Evolutionary conservation across 2,329 filamentous ascomycete species (phyloP), one percentile per base, ranked within the genome.

Genomic region (Trichoderma oligosporum): DNA sequence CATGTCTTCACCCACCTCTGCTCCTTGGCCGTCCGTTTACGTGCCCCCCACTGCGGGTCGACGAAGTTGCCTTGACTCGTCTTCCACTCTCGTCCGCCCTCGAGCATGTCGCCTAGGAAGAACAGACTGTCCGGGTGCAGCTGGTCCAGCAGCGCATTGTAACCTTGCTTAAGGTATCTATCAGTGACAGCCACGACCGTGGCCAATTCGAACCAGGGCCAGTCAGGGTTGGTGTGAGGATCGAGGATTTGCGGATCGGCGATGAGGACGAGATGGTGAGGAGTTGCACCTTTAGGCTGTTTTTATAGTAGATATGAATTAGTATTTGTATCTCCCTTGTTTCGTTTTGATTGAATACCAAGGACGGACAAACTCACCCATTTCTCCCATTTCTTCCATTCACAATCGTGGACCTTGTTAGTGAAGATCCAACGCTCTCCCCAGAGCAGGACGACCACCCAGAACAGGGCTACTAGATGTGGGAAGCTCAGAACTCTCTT

Each of bases 21-120:
- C 67, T 87, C 83, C 35, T 75, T 69, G 6, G 73, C 72, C 2
- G 82, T 81, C 38, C 78, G 76, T 3, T 72, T 74, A 27, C 72
- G 72, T 2, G n/a, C 24, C 20, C 79, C 78, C 83, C 83, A 86
- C 61, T 76, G 75, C 1, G 82, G 82, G 61, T 87, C 84, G 22
- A 78, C 73, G 52, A 83, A 84, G 44, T 78, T 71, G 41, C 82
- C 86, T 22, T 78, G 78, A 2, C 73, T 76, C 11, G 92, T 93
- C 63, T 86, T 88, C 94, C 94, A 99, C 76, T 99, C 94, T 63
- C 94, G 83, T 7, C 94, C 94, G 4, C 94, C 94, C 68, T 99
- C 94, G 66, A 99, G 97, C 1, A 99, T 76, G 68, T 99, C 94
- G 7, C 94, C 94, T 0, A 99, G 77, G 68, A 99, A 97, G 68